phyloP scores from a whole-genome alignment of 345 rosid species.

The Linum lewisii region DNA sequence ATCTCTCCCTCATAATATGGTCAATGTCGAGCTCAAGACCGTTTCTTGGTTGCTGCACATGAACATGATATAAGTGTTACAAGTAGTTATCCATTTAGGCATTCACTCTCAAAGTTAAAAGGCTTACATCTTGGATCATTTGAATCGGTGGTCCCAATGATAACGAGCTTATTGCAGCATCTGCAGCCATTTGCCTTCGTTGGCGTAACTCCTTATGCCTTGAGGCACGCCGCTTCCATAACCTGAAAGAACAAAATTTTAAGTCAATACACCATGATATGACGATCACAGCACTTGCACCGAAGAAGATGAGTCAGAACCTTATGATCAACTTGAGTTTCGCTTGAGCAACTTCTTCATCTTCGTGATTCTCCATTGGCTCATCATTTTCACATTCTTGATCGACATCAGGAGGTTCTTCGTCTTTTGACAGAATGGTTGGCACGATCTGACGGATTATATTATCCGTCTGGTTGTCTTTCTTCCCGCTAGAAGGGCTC shows the following conservation, averaged over 20 bases:
- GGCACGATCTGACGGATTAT: conserved; percentile 18
- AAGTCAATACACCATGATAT: conserved; percentile 3
- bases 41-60: conserved; percentile 34
- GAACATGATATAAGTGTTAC: conserved; percentile 12
- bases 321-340: conserved; percentile 79
- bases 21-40: conserved; percentile 54
- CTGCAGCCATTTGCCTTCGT: conserved; percentile 55
- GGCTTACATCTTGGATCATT: conserved; percentile 48
- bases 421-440: conserved; percentile 27
- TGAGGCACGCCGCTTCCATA: conserved; percentile 70
- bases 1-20: conserved; percentile 53
- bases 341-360: conserved; percentile 56
- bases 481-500: conserved; percentile 25
- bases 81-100: neutral
- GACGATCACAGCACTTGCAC: conserved; percentile 4
- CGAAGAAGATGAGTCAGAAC: conserved; percentile 27
- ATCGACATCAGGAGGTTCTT: conserved; percentile 21
- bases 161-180: conserved; percentile 63
- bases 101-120: conserved; percentile 5
- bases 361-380: conserved; percentile 19
- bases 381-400: conserved; percentile 29
- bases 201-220: conserved; percentile 50
- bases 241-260: conserved; percentile 33
- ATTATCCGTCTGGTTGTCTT: conserved; percentile 11
- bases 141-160: conserved; percentile 66